Evolutionary conservation across 345 rosid species (phyloP).

Genomic region (Eucalyptus cloeziana): DNA sequence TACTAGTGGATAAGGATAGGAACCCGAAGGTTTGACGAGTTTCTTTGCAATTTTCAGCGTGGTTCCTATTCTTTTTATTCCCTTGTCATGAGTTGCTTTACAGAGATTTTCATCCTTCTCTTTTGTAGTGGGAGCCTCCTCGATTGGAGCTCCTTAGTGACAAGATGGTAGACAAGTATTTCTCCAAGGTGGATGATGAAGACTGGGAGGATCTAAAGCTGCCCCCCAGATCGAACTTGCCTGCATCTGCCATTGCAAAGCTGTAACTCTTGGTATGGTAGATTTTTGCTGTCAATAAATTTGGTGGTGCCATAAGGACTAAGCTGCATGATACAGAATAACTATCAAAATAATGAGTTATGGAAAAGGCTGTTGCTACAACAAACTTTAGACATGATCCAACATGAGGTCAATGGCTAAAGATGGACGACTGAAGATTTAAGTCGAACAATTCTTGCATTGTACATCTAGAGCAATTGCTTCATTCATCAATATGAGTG

Average conservation of each 20-base stretch:
- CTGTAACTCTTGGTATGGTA: slow-evolving; percentile 9
- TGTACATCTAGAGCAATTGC: not conserved
- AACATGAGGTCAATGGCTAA: not conserved
- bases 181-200: slow-evolving; percentile 35
- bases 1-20: slow-evolving; percentile 73
- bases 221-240: slow-evolving; percentile 45
- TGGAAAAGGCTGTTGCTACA: not conserved
- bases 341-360: not conserved
- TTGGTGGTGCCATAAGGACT: not conserved
- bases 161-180: slow-evolving; percentile 49
- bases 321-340: not conserved
- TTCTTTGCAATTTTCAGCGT: not conserved
- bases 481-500: not conserved
- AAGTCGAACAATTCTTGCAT: not conserved
- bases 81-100: not conserved
- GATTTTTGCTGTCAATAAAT: not conserved
- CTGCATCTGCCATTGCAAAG: slow-evolving; percentile 42
- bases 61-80: not conserved
- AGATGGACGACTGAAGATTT: not conserved
- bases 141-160: slow-evolving; percentile 47
- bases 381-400: not conserved
- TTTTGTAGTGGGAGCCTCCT: slow-evolving; percentile 68
- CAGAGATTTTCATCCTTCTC: not conserved
- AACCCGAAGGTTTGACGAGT: slow-evolving; percentile 54
- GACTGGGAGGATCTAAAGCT: slow-evolving; percentile 69